phyloP scores from a whole-genome alignment of 768 basidiomycete genomes.

The Serendipita vermifera region DNA sequence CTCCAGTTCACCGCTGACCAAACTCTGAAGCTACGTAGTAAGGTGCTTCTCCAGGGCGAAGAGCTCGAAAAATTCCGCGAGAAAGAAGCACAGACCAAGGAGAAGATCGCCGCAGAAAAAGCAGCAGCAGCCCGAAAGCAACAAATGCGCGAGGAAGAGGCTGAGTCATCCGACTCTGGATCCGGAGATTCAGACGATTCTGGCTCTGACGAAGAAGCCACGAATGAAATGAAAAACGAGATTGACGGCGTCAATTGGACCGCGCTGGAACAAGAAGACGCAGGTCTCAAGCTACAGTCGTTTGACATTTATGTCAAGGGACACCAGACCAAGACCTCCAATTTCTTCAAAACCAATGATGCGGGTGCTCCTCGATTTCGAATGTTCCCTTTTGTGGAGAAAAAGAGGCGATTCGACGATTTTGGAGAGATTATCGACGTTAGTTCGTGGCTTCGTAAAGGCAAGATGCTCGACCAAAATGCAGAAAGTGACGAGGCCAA shows the following conservation, averaged over 20 bases:
- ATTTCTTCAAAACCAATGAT: constrained; percentile 72
- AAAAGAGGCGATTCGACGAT: constrained; percentile 81
- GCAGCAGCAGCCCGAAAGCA: constrained; percentile 72
- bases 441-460: constrained; percentile 88
- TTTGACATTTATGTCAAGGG: constrained; percentile 97
- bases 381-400: constrained; percentile 96
- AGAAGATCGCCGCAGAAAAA: constrained; percentile 76
- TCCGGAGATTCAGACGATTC: constrained; percentile 51
- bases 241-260: constrained; percentile 55
- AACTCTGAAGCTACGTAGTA: constrained; percentile 60
- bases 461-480: constrained; percentile 82
- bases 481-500: constrained; percentile 70
- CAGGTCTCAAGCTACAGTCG: constrained; percentile 60
- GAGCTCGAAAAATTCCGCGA: constrained; percentile 74
- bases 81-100: constrained; percentile 61
- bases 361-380: constrained; percentile 69
- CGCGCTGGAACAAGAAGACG: constrained; percentile 57
- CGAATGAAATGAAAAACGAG: constrained; percentile 39
- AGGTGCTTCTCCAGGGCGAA: constrained; percentile 75
- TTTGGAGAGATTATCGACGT: constrained; percentile 95
- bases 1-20: not conserved
- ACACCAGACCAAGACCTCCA: constrained; percentile 75
- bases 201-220: constrained; percentile 50
- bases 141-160: constrained; percentile 68
- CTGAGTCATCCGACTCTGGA: constrained; percentile 34